These are phyloP conservation scores for Citrus unshiu DNA, from an alignment of 345 rosid species.

Conservation along the genomic window DNA sequence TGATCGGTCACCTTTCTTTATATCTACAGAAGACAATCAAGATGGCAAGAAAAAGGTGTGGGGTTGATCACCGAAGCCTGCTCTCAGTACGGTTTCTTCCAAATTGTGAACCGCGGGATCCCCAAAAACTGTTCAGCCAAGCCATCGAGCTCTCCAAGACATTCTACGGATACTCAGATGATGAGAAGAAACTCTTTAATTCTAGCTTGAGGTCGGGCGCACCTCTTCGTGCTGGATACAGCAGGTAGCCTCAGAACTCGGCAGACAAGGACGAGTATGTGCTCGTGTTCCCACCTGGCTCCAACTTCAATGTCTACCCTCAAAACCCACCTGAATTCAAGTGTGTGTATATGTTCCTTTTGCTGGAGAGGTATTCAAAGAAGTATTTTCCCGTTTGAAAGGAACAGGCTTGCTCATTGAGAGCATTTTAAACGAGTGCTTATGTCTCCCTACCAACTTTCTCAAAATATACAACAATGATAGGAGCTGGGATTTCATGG, in stretches of 20 bases:
- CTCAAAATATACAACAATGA: slow-evolving; percentile 39
- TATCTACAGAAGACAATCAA: slow-evolving; percentile 25
- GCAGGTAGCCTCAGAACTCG: slow-evolving; percentile 30
- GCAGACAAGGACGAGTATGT: slow-evolving; percentile 44
- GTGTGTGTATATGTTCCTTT: slow-evolving; percentile 14
- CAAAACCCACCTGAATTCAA: slow-evolving; percentile 37
- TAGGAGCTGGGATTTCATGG: slow-evolving; percentile 59
- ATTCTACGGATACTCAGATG: slow-evolving; percentile 31
- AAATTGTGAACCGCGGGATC: slow-evolving; percentile 47
- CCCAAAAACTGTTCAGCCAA: slow-evolving; percentile 19
- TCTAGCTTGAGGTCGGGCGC: slow-evolving; percentile 23
- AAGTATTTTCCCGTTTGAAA: slow-evolving; percentile 24
- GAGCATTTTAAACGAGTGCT: slow-evolving; percentile 36
- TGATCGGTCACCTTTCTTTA: slow-evolving; percentile 43
- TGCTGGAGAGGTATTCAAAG: slow-evolving; percentile 37
- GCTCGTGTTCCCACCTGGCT: slow-evolving; percentile 37
- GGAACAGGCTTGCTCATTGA: slow-evolving; percentile 32
- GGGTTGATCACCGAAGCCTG: slow-evolving; percentile 37
- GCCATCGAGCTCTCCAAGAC: slow-evolving; percentile 40
- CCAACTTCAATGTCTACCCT: slow-evolving; percentile 44
- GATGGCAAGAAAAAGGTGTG: slow-evolving; percentile 30
- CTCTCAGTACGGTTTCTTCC: slow-evolving; percentile 47
- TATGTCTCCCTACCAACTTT: slow-evolving; percentile 45
- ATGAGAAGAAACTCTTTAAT: slow-evolving; percentile 36
- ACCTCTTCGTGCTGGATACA: slow-evolving; percentile 46